phyloP scores from a whole-genome alignment of 2,329 filamentous ascomycete genomes.

The Aureobasidium subglaciale region DNA sequence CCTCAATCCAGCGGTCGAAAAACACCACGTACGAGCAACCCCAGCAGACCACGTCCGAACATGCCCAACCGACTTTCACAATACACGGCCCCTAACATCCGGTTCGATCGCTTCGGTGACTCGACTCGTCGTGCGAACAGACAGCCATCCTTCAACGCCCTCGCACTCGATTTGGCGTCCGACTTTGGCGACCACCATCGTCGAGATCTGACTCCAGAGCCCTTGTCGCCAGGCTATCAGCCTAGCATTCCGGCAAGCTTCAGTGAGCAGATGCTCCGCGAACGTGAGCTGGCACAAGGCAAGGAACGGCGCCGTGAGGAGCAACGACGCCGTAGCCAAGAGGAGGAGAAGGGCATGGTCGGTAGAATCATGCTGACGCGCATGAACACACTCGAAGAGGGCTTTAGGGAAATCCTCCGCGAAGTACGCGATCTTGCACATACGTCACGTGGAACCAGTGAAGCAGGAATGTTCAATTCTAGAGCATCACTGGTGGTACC shows the following conservation, averaged over 20 bases:
- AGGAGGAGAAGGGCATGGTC: slow-evolving; percentile 63
- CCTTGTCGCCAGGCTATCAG: slow-evolving; percentile 31
- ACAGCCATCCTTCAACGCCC: slow-evolving; percentile 58
- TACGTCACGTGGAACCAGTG: slow-evolving; percentile 24
- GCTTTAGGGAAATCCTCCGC: slow-evolving; percentile 62
- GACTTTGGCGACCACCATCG: slow-evolving; percentile 55
- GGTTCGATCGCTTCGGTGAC: slow-evolving; percentile 31
- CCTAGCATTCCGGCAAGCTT: slow-evolving; percentile 30
- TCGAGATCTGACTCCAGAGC: slow-evolving; percentile 42
- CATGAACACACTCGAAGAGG: slow-evolving; percentile 90
- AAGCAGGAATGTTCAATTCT: slow-evolving; percentile 15
- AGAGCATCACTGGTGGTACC: not conserved
- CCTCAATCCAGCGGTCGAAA: slow-evolving; percentile 6
- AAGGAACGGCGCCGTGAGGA: slow-evolving; percentile 27
- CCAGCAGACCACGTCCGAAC: slow-evolving; percentile 49
- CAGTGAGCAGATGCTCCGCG: slow-evolving; percentile 43
- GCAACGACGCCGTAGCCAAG: slow-evolving; percentile 31
- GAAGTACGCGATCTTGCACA: slow-evolving; percentile 28
- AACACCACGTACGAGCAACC: not conserved
- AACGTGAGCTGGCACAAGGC: slow-evolving; percentile 45
- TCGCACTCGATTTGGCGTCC: slow-evolving; percentile 60
- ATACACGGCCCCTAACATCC: slow-evolving; percentile 50
- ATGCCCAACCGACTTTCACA: slow-evolving; percentile 46
- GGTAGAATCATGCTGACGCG: slow-evolving; percentile 73
- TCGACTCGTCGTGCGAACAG: slow-evolving; percentile 21